Conservation (phyloP, 2,329 filamentous ascomycete species). For the Aspergillus vadensis region DNA sequence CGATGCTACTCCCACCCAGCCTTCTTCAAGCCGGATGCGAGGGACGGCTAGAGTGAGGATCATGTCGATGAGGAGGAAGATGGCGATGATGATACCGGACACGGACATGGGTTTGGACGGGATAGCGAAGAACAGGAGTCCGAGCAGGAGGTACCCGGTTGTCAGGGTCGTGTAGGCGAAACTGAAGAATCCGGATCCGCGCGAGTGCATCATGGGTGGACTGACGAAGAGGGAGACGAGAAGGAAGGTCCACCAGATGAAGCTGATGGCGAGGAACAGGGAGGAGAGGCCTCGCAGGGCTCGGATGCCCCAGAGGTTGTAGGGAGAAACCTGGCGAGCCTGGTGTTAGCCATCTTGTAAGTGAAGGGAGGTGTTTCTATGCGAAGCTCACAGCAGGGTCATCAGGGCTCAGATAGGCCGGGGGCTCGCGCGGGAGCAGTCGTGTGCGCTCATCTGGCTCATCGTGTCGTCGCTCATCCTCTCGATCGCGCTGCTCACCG, state of each 20-base stretch:
- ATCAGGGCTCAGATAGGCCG: conserved; percentile 71
- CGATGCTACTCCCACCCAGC: conserved; percentile 85
- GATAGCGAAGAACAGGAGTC: conserved; percentile 81
- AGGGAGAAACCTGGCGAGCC: conserved; percentile 67
- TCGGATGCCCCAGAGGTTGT: conserved; percentile 91
- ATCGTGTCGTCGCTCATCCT: conserved; percentile 30
- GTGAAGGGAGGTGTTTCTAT: background rate
- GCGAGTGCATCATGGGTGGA: conserved; percentile 79
- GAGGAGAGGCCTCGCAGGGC: conserved; percentile 77
- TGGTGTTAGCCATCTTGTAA: background rate
- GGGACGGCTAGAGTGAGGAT: conserved; percentile 77
- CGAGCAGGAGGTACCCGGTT: conserved; percentile 71
- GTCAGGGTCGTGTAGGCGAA: conserved; percentile 82
- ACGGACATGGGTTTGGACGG: conserved; percentile 79
- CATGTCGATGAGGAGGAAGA: conserved; percentile 70
- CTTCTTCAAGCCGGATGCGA: conserved; percentile 77
- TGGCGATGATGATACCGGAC: conserved; percentile 67
- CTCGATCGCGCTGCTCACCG: conserved; percentile 18
- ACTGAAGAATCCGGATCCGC: conserved; percentile 89
- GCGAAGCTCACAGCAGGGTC: conserved; percentile 69
- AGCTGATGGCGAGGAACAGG: conserved; percentile 71
- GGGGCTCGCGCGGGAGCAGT: conserved; percentile 67
- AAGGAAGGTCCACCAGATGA: conserved; percentile 90
- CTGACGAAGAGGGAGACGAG: conserved; percentile 91
- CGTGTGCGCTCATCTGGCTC: conserved; percentile 64